A percentile compares a stretch with the other conserved stretches of the same genome.
Evolutionary conservation across 2,329 filamentous ascomycete genomes (phyloP).

Genomic region (Sphaerulina vaccinii): DNA sequence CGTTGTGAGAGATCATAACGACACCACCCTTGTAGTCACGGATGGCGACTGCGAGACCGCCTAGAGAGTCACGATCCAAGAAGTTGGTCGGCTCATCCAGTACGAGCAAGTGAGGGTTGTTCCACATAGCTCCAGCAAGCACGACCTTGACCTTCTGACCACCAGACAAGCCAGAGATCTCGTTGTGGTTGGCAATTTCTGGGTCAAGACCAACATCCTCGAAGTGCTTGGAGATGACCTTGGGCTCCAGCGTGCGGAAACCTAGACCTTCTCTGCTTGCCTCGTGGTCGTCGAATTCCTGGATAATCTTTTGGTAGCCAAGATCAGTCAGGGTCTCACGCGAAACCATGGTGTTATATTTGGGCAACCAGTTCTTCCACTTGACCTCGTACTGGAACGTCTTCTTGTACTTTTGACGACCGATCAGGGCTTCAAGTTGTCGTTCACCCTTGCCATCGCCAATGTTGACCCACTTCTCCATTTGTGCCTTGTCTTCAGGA

Average conservation of each 20-base stretch:
- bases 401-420: constrained; percentile 99
- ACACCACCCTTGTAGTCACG: constrained; percentile 98
- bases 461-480: constrained; percentile 86
- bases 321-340: constrained; percentile 84
- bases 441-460: constrained; percentile 75
- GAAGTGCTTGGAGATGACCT: constrained; percentile 96
- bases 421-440: constrained; percentile 84
- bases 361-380: constrained; percentile 85
- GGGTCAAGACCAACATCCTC: constrained; percentile 94
- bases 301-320: constrained; percentile 89
- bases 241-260: constrained; percentile 88
- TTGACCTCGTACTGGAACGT: constrained; percentile 98
- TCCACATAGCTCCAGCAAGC: constrained; percentile 70
- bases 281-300: constrained; percentile 98
- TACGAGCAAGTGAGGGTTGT: constrained; percentile 95
- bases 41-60: constrained; percentile 94
- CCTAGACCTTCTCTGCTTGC: constrained; percentile 97
- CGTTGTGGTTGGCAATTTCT: constrained; percentile 98
- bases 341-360: constrained; percentile 88
- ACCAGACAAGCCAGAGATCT: constrained; percentile 92
- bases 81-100: constrained; percentile 99
- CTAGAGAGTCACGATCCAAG: constrained; percentile 95
- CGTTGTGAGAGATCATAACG: constrained; percentile 99
- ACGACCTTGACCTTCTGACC: constrained; percentile 99
- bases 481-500: constrained; percentile 78